Conservation (phyloP, 1,139 yeast species). For the Candida labiduridarum region DNA sequence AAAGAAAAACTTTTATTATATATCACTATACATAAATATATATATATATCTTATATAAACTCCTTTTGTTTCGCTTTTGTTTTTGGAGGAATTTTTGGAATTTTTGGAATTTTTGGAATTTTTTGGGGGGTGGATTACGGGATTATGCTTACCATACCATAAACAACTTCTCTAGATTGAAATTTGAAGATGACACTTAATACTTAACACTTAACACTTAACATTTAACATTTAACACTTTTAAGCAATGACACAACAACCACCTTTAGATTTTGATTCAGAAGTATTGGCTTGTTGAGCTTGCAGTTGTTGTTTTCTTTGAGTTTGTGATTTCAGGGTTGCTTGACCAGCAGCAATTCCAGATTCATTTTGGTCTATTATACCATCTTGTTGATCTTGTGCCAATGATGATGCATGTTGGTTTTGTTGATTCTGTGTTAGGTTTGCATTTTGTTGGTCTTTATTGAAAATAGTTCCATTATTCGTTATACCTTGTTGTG, state of each 20-base stretch:
- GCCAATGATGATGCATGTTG: constrained; percentile 6
- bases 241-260: constrained; percentile 50
- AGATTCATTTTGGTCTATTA: constrained; percentile 8
- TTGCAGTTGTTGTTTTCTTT: constrained; percentile 14
- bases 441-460: neutral
- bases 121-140: too few species aligned
- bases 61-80: neutral
- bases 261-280: constrained; percentile 29
- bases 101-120: too few species aligned
- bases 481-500: constrained; percentile 4
- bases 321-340: constrained; percentile 8
- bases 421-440: neutral
- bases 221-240: too few species aligned
- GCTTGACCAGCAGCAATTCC: constrained; percentile 8
- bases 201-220: too few species aligned
- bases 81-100: neutral
- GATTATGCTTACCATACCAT: too few species aligned
- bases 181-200: too few species aligned
- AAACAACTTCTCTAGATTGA: too few species aligned
- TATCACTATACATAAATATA: neutral
- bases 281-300: constrained; percentile 17
- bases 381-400: constrained; percentile 8
- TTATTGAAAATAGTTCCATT: constrained; percentile 7
- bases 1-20: neutral
- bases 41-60: neutral